These are phyloP conservation scores for Chrysanthemum lavandulifolium DNA, from an alignment of 129 eudicot species.

Conservation along the genomic window DNA sequence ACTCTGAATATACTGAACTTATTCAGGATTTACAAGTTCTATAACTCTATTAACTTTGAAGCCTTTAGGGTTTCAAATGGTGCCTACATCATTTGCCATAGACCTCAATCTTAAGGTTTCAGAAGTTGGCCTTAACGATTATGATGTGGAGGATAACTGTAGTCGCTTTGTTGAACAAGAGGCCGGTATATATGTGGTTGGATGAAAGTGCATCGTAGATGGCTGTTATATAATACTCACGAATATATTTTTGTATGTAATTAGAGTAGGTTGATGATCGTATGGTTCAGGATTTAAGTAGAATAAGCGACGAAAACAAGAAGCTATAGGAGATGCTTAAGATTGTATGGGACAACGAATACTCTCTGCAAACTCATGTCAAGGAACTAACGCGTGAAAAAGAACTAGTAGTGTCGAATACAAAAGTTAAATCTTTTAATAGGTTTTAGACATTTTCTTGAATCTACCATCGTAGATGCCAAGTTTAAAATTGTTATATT, in stretches of 20 bases:
- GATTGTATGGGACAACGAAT: conserved; percentile 28
- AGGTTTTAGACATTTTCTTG: no score
- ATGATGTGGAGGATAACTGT: no score
- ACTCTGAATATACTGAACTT: no score
- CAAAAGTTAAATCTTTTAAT: no score
- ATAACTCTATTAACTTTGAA: background rate
- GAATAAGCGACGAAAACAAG: conserved; percentile 43
- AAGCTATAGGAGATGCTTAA: conserved; percentile 41
- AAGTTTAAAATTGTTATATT: no score
- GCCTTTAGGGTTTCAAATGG: background rate
- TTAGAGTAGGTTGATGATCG: conserved; percentile 11
- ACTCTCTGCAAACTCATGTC: conserved; percentile 4
- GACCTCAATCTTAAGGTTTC: background rate
- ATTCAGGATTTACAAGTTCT: background rate
- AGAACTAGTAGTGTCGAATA: no score
- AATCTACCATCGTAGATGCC: no score
- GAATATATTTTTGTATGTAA: background rate
- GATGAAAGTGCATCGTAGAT: background rate
- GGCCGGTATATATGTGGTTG: background rate
- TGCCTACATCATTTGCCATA: conserved; percentile 24
- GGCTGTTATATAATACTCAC: no score
- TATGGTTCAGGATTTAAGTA: conserved; percentile 24
- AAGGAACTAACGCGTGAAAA: no score
- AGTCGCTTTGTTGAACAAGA: conserved; percentile 11
- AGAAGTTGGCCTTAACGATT: no score